Evolutionary conservation across 305 asterid species (phyloP).

Genomic region (Nicotiana rustica): DNA sequence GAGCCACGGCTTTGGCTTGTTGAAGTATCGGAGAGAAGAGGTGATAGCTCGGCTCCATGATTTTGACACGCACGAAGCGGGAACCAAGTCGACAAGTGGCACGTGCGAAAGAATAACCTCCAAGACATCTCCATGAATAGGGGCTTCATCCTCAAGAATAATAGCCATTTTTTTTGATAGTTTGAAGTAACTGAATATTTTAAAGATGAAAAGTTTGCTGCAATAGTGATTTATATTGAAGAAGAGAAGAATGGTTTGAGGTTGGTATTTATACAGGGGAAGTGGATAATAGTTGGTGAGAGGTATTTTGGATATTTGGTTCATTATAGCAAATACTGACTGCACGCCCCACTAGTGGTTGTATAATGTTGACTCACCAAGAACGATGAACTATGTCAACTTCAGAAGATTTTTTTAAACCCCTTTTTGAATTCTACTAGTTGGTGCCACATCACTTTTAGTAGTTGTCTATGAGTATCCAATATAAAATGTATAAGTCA

Average conservation of each 20-base stretch:
- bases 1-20: constrained; percentile 68
- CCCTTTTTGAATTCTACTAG: background rate
- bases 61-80: constrained; percentile 61
- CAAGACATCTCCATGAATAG: constrained; percentile 56
- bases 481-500: too few relatives aligned
- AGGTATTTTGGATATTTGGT: background rate
- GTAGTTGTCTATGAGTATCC: too few relatives aligned
- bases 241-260: background rate
- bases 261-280: background rate
- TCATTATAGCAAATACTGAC: background rate
- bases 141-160: constrained; percentile 29
- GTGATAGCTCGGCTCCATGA: constrained; percentile 61
- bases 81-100: constrained; percentile 62
- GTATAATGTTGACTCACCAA: constrained; percentile 30
- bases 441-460: background rate
- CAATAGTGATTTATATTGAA: background rate
- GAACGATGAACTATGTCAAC: background rate
- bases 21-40: constrained; percentile 59
- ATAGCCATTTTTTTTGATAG: background rate
- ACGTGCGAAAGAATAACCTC: constrained; percentile 61
- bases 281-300: constrained; percentile 29
- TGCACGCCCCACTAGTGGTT: background rate
- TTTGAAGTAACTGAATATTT: background rate
- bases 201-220: background rate
- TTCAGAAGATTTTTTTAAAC: background rate